Conservation (phyloP, 352 stramenopile genomes). For the Phytopythium ostracodes region DNA sequence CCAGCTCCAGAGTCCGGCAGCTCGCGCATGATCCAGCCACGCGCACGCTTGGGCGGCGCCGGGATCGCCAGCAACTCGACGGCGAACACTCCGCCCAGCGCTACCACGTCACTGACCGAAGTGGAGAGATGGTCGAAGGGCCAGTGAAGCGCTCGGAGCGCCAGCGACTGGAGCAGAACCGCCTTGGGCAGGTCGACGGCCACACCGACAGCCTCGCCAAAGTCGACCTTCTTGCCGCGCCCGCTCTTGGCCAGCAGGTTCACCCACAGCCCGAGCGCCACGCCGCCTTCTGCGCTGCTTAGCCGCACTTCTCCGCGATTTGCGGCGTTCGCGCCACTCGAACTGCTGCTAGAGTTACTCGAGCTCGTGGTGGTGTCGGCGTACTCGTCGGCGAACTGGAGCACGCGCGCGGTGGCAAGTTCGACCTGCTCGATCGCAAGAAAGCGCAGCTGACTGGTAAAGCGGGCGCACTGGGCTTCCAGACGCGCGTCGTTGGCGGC, state of each 20-base stretch:
- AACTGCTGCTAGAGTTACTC: constrained; percentile 6
- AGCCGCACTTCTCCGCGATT: constrained; percentile 65
- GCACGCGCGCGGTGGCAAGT: constrained; percentile 50
- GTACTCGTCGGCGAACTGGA: constrained; percentile 78
- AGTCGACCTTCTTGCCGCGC: constrained; percentile 77
- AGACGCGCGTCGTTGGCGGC: constrained; percentile 51
- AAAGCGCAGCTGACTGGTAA: constrained; percentile 45
- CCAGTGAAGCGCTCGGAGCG: constrained; percentile 53
- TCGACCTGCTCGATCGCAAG: constrained; percentile 69
- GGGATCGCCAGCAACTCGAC: constrained; percentile 70
- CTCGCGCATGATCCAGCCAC: constrained; percentile 77
- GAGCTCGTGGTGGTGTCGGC: constrained; percentile 31
- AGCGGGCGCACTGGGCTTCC: constrained; percentile 31
- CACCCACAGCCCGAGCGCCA: constrained; percentile 68
- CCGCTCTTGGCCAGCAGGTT: constrained; percentile 74
- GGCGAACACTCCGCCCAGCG: constrained; percentile 58
- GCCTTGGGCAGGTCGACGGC: constrained; percentile 76
- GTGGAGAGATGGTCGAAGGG: constrained; percentile 51
- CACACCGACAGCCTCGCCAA: constrained; percentile 44
- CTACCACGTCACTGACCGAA: constrained; percentile 24
- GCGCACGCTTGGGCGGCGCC: constrained; percentile 56
- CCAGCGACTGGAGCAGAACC: constrained; percentile 73
- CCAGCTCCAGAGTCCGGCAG: constrained; percentile 24
- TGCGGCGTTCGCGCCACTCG: constrained; percentile 13
- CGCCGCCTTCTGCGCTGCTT: constrained; percentile 33